Percentiles rank a stretch among this genome's conserved stretches.
Evolutionary conservation across 2,329 filamentous ascomycete species (phyloP).

Genomic region (Endoconidiophora laricicola): DNA sequence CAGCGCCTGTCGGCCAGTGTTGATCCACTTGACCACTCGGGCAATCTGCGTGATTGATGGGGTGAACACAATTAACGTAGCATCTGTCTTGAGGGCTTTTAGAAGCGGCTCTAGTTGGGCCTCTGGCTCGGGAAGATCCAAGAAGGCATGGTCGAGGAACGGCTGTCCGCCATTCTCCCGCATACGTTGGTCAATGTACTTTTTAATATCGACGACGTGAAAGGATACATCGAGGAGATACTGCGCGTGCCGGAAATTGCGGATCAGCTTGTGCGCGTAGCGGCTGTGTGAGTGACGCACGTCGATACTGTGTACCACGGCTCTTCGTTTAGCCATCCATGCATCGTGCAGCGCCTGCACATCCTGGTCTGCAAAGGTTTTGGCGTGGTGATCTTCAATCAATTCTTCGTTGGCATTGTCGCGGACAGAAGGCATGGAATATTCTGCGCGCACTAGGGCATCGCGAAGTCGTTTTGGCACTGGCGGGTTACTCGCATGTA

Average conservation of each 20-base stretch:
- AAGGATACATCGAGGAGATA: slow-evolving; percentile 60
- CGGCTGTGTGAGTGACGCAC: slow-evolving; percentile 42
- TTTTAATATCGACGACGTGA: slow-evolving; percentile 47
- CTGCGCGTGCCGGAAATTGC: slow-evolving; percentile 50
- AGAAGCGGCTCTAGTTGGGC: slow-evolving; percentile 29
- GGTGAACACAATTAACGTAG: slow-evolving; percentile 52
- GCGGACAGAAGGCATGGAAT: slow-evolving; percentile 1
- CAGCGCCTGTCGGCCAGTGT: slow-evolving; percentile 17
- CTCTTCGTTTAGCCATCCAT: slow-evolving; percentile 38
- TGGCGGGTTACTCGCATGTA: slow-evolving; percentile 54
- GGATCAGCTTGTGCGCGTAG: slow-evolving; percentile 47
- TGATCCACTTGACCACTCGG: slow-evolving; percentile 36
- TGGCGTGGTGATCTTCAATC: slow-evolving; percentile 15
- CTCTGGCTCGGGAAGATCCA: slow-evolving; percentile 55
- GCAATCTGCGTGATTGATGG: slow-evolving; percentile 66
- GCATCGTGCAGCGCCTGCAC: slow-evolving; percentile 23
- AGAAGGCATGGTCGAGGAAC: slow-evolving; percentile 54
- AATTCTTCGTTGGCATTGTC: slow-evolving; percentile 11
- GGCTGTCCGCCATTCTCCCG: slow-evolving; percentile 25
- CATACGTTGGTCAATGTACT: slow-evolving; percentile 36
- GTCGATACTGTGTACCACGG: slow-evolving; percentile 62
- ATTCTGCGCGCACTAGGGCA: slow-evolving; percentile 7
- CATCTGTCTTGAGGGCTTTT: slow-evolving; percentile 45
- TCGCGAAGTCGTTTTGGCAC: slow-evolving; percentile 27
- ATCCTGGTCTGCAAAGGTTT: slow-evolving; percentile 12